Conservation (phyloP, 192 early-diverging fungal genomes). For the Spinellus fusiger region DNA sequence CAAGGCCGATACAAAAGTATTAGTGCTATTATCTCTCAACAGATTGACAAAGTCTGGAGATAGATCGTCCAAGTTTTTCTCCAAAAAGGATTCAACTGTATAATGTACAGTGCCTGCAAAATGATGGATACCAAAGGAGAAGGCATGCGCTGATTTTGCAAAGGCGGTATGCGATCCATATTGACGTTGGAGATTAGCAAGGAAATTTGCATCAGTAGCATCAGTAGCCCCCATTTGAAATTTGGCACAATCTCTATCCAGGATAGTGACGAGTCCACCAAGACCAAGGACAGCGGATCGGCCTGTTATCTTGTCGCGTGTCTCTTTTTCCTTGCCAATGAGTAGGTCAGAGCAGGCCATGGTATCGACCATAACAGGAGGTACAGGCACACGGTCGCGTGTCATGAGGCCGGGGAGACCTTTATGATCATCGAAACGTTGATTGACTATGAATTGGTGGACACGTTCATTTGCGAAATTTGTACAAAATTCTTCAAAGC, state of each 20-base stretch:
- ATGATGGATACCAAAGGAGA: conserved; percentile 71
- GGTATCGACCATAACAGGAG: conserved; percentile 47
- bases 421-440: conserved; percentile 46
- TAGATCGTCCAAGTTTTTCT: conserved; percentile 66
- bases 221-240: conserved; percentile 38
- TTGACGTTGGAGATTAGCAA: conserved; percentile 29
- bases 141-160: conserved; percentile 29
- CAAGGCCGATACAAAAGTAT: conserved; percentile 67
- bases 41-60: conserved; percentile 82
- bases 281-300: conserved; percentile 21
- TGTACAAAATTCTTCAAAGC: conserved; percentile 64
- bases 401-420: conserved; percentile 39
- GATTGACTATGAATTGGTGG: conserved; percentile 50
- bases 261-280: conserved; percentile 38
- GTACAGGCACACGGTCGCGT: conserved; percentile 52
- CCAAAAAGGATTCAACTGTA: conserved; percentile 70
- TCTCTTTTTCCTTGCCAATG: conserved; percentile 42
- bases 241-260: conserved; percentile 41
- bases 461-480: conserved; percentile 70
- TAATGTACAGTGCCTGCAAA: conserved; percentile 71
- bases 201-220: conserved; percentile 42
- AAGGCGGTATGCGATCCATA: conserved; percentile 33
- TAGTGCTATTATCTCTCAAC: conserved; percentile 63
- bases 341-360: conserved; percentile 49
- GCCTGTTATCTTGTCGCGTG: conserved; percentile 6